Conservation (phyloP, 305 asterid species). For the Ruellia speciosa region DNA sequence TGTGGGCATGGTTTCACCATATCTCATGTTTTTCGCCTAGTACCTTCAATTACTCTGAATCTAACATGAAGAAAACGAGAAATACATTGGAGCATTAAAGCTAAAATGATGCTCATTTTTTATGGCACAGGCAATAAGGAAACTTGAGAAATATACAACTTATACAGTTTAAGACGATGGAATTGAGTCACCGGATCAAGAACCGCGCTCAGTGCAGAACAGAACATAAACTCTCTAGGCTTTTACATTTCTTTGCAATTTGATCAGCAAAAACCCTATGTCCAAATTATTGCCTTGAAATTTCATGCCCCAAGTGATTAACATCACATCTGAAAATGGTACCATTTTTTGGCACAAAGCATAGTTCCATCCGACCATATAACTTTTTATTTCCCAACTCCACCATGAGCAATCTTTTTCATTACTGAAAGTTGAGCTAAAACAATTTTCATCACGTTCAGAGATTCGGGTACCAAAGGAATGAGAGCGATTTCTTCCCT, state of each 20-base stretch:
- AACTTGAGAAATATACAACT: background rate
- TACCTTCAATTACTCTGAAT: too few species aligned
- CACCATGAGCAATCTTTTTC: background rate
- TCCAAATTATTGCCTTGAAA: background rate
- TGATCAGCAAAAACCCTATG: background rate
- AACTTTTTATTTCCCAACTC: background rate
- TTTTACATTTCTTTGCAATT: too few species aligned
- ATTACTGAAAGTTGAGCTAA: background rate
- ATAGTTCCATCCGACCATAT: conserved; percentile 3
- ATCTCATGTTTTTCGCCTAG: background rate
- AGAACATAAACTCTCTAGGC: background rate
- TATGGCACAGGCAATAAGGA: too few species aligned
- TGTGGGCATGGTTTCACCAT: too few species aligned
- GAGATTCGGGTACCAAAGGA: background rate
- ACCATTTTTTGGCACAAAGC: conserved; percentile 12
- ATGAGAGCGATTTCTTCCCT: background rate
- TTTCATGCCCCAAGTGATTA: background rate
- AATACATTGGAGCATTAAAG: background rate
- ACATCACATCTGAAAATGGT: background rate
- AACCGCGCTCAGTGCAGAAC: too few species aligned
- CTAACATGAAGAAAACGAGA: background rate
- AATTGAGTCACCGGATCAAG: too few species aligned
- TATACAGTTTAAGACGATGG: background rate
- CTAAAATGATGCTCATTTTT: too few species aligned
- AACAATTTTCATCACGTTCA: too few species aligned